Base-by-base conservation (phyloP, 106 monocot genomes). In the Vanilla planifolia region DNA sequence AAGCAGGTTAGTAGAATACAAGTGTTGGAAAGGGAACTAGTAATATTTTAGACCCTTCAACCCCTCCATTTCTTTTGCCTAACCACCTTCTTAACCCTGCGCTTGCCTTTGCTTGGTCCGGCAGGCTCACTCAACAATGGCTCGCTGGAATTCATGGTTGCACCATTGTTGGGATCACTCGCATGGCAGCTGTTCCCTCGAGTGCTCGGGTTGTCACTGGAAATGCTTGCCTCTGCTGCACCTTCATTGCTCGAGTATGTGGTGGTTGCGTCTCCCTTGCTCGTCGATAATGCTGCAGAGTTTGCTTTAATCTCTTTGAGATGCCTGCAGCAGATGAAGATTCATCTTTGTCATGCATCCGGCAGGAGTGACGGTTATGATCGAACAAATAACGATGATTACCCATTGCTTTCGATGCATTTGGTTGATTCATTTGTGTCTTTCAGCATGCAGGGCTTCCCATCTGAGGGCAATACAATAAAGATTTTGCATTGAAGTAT, bases 91-190 rank as follows among this genome's bases (percentile, higher is more conserved):
- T 35, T 57, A 17, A 15, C 35, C 52, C 20, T 80, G 16, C 52
- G 43, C 42, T 63, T 42, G 17, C 28, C 45, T 20, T 26, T 23
- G 32, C 43, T 28, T 13, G 52, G 35, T 43, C 58, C 33, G 11
- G 69, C 37, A 11, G 65, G 64, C 45, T 67, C 48, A 21, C 41
- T 42, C 11, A 65, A 47, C 24, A 74, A 34, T 20, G 29, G 62
- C 43, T 63, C 63, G n/a, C 56, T 67, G 33, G 71, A 59, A 11
- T 59, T 75, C 59, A 35, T 61, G 34, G 21, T 51, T 0, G 52
- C 66, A 22, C 65, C 73, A 45, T 74, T 70, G 22, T 19, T 9
- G 13, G 23, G 20, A 17, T 43, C 26, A 43, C 20, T 30, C 14
- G 44, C 36, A 60, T 6, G 30, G 59, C 42, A 19, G 28, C 14